Evolutionary conservation across 2,329 filamentous ascomycete species (phyloP).

Genomic region (Tricladium varicosporioides): DNA sequence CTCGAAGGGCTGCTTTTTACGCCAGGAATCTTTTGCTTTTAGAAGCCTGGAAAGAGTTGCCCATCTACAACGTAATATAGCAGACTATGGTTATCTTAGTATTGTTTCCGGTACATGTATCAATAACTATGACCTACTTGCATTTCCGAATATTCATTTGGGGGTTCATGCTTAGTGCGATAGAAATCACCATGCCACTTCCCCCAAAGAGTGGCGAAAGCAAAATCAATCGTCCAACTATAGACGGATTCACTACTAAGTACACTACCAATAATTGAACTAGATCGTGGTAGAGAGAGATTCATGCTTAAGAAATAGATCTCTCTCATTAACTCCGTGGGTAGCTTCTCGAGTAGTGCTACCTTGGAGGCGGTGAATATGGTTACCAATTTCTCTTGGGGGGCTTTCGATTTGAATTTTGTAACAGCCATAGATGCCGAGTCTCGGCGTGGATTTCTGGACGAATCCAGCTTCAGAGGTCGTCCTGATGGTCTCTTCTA

Average conservation of each 20-base stretch:
- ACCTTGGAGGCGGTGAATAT: slow-evolving; percentile 28
- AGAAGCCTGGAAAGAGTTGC: slow-evolving; percentile 24
- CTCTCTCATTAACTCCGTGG: slow-evolving; percentile 30
- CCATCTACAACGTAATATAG: slow-evolving; percentile 31
- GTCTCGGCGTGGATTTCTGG: too few relatives aligned
- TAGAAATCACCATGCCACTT: slow-evolving; percentile 4
- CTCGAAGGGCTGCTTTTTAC: slow-evolving; percentile 14
- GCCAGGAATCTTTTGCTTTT: slow-evolving; percentile 26
- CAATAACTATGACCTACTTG: slow-evolving; percentile 8
- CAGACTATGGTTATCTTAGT: slow-evolving; percentile 13
- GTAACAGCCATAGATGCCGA: not conserved
- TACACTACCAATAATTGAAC: slow-evolving; percentile 30
- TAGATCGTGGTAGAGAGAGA: slow-evolving; percentile 28
- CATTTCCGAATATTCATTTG: not conserved
- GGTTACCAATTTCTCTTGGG: slow-evolving; percentile 22
- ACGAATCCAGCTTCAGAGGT: not conserved
- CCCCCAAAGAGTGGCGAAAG: slow-evolving; percentile 31
- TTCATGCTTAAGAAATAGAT: slow-evolving; percentile 32
- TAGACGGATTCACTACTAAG: slow-evolving; percentile 30
- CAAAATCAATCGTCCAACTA: slow-evolving; percentile 21
- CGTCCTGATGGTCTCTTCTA: not conserved
- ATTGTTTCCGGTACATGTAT: not conserved
- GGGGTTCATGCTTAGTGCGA: not conserved
- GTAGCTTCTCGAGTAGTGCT: slow-evolving; percentile 31
- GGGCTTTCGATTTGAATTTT: slow-evolving; percentile 13